phyloP scores from a whole-genome alignment of 1,139 yeast genomes.

The Saccharomyces pastorianus region DNA sequence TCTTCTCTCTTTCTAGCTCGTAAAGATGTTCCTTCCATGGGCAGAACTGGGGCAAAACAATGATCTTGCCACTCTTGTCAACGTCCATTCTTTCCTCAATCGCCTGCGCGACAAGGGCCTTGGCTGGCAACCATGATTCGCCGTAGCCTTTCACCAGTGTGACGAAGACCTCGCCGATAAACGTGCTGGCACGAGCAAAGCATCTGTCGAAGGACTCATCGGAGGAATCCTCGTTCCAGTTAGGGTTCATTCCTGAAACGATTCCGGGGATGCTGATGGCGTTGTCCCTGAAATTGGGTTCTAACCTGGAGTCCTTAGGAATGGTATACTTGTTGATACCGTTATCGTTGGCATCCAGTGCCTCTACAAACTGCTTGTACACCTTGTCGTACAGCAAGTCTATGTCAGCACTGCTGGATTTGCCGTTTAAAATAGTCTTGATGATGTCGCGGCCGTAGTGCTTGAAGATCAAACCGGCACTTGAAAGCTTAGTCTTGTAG shows the following conservation, averaged over 20 bases:
- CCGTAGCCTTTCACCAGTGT: constrained; percentile 67
- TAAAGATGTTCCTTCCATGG: constrained; percentile 96
- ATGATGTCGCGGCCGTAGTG: constrained; percentile 86
- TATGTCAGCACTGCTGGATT: constrained; percentile 38
- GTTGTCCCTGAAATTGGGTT: constrained; percentile 45
- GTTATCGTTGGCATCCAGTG: constrained; percentile 92
- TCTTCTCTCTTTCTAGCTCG: constrained; percentile 57
- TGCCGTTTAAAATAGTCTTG: constrained; percentile 30
- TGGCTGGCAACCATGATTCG: constrained; percentile 90
- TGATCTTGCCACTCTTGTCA: constrained; percentile 60
- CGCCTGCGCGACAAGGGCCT: constrained; percentile 61
- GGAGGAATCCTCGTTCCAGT: constrained; percentile 62
- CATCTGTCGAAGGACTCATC: constrained; percentile 60
- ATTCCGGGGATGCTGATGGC: constrained; percentile 70
- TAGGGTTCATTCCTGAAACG: constrained; percentile 72
- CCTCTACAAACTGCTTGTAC: constrained; percentile 79
- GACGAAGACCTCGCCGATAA: constrained; percentile 77
- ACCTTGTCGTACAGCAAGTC: constrained; percentile 64
- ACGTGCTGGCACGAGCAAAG: constrained; percentile 62
- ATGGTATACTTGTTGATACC: constrained; percentile 71
- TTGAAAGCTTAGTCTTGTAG: constrained; percentile 73
- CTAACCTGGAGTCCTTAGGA: constrained; percentile 33
- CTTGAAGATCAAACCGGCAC: constrained; percentile 90
- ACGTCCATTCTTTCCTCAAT: constrained; percentile 47
- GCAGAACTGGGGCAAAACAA: constrained; percentile 64